Conservation (phyloP, 768 basidiomycete genomes). For the Auricularia sp. region DNA sequence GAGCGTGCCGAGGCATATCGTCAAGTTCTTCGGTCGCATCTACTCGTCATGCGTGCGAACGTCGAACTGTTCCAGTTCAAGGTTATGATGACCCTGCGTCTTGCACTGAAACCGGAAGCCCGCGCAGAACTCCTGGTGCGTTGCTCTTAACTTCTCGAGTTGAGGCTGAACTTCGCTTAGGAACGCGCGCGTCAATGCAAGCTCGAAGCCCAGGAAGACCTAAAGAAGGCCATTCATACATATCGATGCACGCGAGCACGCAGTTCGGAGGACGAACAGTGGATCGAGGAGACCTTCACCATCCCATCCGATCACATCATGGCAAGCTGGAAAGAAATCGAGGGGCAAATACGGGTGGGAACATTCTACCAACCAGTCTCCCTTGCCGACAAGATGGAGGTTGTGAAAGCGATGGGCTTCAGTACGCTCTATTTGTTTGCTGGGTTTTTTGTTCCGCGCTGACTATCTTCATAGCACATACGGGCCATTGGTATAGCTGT, state of each 20-base stretch:
- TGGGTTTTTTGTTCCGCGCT: neutral
- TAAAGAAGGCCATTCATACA: neutral
- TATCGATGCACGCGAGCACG: conserved; percentile 14
- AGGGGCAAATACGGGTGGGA: conserved; percentile 27
- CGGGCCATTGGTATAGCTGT: conserved; percentile 35
- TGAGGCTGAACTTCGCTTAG: neutral
- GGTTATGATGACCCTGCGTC: conserved; percentile 24
- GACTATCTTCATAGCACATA: conserved; percentile 18
- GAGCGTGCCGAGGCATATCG: conserved; percentile 40
- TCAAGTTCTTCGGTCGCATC: conserved; percentile 36
- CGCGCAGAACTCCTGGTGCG: conserved; percentile 14
- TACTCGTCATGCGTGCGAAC: conserved; percentile 35
- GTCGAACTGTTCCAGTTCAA: conserved; percentile 45
- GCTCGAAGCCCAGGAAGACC: conserved; percentile 4
- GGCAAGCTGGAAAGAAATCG: conserved; percentile 38
- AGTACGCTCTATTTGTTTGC: conserved; percentile 22
- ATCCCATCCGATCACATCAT: conserved; percentile 28
- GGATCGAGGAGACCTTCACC: conserved; percentile 37
- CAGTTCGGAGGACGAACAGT: conserved; percentile 18
- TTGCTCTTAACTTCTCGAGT: neutral
- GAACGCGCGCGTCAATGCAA: conserved; percentile 13
- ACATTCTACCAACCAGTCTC: conserved; percentile 46
- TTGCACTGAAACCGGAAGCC: conserved; percentile 11
- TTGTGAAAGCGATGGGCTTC: conserved; percentile 41
- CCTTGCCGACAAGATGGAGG: conserved; percentile 39